phyloP scores from a whole-genome alignment of 768 basidiomycete species.

The Auricularia sp. region DNA sequence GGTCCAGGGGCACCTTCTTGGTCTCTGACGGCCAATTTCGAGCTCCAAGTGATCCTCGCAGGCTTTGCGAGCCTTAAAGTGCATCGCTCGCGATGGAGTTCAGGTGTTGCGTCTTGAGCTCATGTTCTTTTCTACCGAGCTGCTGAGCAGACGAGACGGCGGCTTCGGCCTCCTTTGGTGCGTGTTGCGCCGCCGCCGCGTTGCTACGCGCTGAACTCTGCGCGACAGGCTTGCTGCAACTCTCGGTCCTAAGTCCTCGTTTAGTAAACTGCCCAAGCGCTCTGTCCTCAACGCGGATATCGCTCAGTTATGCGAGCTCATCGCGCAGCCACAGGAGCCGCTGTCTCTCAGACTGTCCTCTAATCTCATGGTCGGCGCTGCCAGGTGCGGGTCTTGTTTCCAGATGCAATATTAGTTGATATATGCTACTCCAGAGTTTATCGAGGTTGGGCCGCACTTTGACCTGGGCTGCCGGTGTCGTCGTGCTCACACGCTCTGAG shows the following conservation, averaged over 20 bases:
- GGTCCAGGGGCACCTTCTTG: no score
- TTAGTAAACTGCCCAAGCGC: constrained; percentile 72
- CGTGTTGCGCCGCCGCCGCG: not conserved
- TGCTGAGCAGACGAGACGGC: constrained; percentile 72
- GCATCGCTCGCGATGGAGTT: not conserved
- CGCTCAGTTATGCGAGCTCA: constrained; percentile 66
- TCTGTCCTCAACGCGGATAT: constrained; percentile 84
- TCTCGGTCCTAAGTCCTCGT: constrained; percentile 75
- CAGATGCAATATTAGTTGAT: constrained; percentile 16
- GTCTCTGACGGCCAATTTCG: not conserved
- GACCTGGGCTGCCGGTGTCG: not conserved
- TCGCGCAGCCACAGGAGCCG: constrained; percentile 75
- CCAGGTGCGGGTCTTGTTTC: constrained; percentile 44
- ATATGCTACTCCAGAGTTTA: constrained; percentile 29
- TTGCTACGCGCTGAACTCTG: not conserved
- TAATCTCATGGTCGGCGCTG: constrained; percentile 82
- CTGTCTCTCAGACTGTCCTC: constrained; percentile 80
- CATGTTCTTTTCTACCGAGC: constrained; percentile 85
- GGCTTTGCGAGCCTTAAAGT: not conserved
- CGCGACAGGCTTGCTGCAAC: constrained; percentile 77
- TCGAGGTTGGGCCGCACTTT: constrained; percentile 27
- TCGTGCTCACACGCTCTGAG: not conserved
- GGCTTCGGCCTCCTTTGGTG: constrained; percentile 87
- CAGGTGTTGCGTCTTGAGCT: not conserved
- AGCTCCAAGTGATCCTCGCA: not conserved